phyloP scores from a whole-genome alignment of 2,329 filamentous ascomycete genomes.

The Diaporthe citri region DNA sequence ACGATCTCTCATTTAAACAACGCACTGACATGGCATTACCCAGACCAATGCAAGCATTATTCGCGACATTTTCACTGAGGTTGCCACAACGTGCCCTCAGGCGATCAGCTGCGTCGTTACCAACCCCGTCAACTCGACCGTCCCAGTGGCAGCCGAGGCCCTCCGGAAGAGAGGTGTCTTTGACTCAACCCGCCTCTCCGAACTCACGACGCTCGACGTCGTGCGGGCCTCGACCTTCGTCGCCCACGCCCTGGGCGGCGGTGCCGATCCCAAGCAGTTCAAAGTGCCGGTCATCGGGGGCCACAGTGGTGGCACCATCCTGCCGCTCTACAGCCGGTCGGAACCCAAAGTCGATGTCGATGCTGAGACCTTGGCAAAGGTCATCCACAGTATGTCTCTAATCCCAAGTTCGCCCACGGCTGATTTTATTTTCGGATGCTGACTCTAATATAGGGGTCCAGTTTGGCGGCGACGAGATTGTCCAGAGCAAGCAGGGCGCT shows the following conservation, averaged over 20 bases:
- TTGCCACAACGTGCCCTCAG: not conserved
- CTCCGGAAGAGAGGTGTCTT: not conserved
- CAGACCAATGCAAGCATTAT: not conserved
- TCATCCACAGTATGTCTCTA: not conserved
- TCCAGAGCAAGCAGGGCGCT: not conserved
- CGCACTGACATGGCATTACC: not conserved
- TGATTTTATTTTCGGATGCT: not conserved
- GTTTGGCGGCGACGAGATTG: not conserved
- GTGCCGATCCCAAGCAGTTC: not conserved
- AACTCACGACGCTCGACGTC: not conserved
- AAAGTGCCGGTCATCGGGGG: not conserved
- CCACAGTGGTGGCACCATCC: not conserved
- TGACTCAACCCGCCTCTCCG: not conserved
- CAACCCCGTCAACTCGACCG: not conserved
- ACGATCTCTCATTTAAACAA: rapidly evolving
- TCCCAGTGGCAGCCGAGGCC: not conserved
- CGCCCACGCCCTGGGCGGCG: not conserved
- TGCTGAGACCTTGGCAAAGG: not conserved
- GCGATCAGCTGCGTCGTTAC: not conserved
- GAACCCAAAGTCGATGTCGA: not conserved
- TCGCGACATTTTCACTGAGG: not conserved
- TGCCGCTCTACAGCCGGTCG: not conserved
- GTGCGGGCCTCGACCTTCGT: not conserved
- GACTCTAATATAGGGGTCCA: not conserved
- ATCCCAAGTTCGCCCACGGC: not conserved